Base-by-base conservation (phyloP, 164 flowering plant species). In the Akebia trifoliata region DNA sequence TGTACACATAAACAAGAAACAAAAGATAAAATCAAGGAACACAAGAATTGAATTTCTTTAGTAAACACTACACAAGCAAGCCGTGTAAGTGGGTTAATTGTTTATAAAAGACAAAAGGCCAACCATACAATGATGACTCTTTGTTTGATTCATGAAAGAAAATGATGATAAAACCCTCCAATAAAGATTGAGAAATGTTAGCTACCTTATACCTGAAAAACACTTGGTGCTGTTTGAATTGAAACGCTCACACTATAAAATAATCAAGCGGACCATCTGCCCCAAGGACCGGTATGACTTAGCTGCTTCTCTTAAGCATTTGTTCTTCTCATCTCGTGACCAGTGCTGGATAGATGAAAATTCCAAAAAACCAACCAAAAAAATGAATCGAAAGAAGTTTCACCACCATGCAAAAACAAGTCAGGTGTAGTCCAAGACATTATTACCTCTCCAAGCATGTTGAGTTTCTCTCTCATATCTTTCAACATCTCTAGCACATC, bases 401-500 rank as follows among this genome's bases (percentile, higher is more conserved):
- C 20, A 31, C 10, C 0, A 1, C 22, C 45, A 61, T 37, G 17
- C 36, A 6, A 50, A 47, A 28, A 8, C 9, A 51, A 8, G 21
- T 39, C 34, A 56, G 42, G 11, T n/a, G 14, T 25, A 4, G 55
- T 32, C 30, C 39, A 25, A 54, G 42, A 45, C 8, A 62, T 31
- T n/a, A n/a, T 30, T 54, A 87, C 99, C 92, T 87, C 89, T 54
- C 85, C 88, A 37, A 90, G 85, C 62, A 70, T 75, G 81, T 93
- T 93, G 54, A 93, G 88, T 57, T 87, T 90, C 51, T 78, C 87
- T 50, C 96, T 78, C 4, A 81, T 77, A 40, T 70, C 79, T 75
- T 68, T 87, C 64, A 90, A 60, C 66, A 81, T 47, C 63, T 78
- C 89, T 20, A 60, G 62, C 21, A 58, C 81, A 73, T 85, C 81